Base-by-base conservation (phyloP, 345 rosid species). In the Linum trigynum region DNA sequence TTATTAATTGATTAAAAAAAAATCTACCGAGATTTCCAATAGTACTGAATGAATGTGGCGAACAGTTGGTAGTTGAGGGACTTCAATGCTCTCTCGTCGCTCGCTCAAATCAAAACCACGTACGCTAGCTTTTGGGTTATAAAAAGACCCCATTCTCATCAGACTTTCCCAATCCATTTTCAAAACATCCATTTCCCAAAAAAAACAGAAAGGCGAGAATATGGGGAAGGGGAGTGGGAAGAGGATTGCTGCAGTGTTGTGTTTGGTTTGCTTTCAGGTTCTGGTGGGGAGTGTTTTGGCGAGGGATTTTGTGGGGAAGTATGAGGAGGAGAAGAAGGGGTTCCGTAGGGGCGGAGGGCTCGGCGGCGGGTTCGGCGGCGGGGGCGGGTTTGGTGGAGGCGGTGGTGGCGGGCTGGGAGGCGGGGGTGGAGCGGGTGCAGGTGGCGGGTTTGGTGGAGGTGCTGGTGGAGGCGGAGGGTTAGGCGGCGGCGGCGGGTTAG, bases 181-280 rank as follows among this genome's bases (percentile, higher is more conserved):
- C 42, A 16, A 39, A 14, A 8, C 3, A 9, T 35, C 39, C 23
- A 23, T 6, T 38, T 38, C 16, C 62, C 66, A 57, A 65, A 53
- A 63, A 3, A 3, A 42, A 8, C n/a, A 39, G 37, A 36, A 61
- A 72, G 65, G 79, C 83, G 88, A 77, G 53, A 15, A 1, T 48
- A 48, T 12, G 53, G 9, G 53, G 53, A 15, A 48, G 53, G 71
- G 74, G 37, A 65, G 59, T 15, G 67, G 43, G 11, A 61, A 39
- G 65, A 67, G 72, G 62, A 62, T 70, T 69, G 66, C 59, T 67
- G 56, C 32, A 1, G 32, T 82, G 10, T 65, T 86, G 48, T 70
- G 78, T 63, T 76, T 86, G 75, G 67, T 86, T 36, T 83, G 86
- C 50, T 61, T 82, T 59, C 66, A 74, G 72, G 75, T 78, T 65